phyloP scores from a whole-genome alignment of 768 basidiomycete species.

The Suillus discolor region DNA sequence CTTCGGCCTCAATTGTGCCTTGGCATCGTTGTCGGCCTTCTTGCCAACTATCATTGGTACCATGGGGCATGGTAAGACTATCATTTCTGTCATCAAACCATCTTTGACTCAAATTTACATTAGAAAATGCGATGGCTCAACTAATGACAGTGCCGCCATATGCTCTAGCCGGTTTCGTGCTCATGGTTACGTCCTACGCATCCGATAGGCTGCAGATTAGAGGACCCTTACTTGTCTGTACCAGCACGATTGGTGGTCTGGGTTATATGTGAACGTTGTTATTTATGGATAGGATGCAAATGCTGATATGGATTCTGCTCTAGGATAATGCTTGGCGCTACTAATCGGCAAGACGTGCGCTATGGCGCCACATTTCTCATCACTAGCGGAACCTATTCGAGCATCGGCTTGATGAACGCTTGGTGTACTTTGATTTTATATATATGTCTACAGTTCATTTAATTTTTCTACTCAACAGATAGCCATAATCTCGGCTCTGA shows the following conservation, averaged over 20 bases:
- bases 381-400: constrained; percentile 46
- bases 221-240: constrained; percentile 36
- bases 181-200: constrained; percentile 38
- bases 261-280: constrained; percentile 41
- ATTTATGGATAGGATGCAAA: neutral
- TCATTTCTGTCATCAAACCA: neutral
- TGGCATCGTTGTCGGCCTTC: constrained; percentile 54
- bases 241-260: constrained; percentile 36
- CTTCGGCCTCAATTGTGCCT: constrained; percentile 50
- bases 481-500: constrained; percentile 46
- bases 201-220: constrained; percentile 49
- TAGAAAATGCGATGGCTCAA: constrained; percentile 46
- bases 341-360: constrained; percentile 36
- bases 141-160: constrained; percentile 59
- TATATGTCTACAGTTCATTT: neutral
- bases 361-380: constrained; percentile 51
- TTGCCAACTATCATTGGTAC: constrained; percentile 58
- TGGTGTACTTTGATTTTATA: constrained; percentile 39
- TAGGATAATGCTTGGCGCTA: constrained; percentile 37
- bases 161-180: constrained; percentile 41
- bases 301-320: neutral
- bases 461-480: constrained; percentile 29
- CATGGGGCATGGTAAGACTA: constrained; percentile 45
- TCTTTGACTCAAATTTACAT: neutral
- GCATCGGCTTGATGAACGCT: constrained; percentile 46